Evolutionary conservation across 1,139 yeast species (phyloP), one percentile per base, ranked within the genome.

Genomic region (Protomyces arabidopsidicola): DNA sequence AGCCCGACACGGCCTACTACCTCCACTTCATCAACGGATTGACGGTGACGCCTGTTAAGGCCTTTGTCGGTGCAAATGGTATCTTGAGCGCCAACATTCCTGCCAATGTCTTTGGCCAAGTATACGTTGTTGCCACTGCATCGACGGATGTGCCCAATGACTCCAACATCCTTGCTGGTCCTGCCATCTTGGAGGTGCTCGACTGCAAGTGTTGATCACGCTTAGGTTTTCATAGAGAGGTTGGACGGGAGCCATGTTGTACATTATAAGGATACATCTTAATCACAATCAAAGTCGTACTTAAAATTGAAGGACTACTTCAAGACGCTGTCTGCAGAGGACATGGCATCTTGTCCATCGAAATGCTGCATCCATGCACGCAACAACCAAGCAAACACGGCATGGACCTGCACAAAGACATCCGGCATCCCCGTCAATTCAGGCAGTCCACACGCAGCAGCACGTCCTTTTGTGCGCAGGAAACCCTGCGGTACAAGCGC

Each of bases 21-120:
- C 56, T 58, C 36, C 61, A 65, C 45, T 66, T 65, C 57, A 64
- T 66, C 48, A 65, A 65, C 60, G 68, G 67, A 18, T 52, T 66
- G 55, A 36, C 53, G 20, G 61, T 54, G 22, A 52, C 38, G 20
- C 55, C 60, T 14, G 54, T 51, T 42, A 48, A 39, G 48, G 66
- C 65, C 58, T 34, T 35, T 36, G 65, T 60, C 54, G 45, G 45
- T 8, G 57, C 56, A 45, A 65, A 61, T 31, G 52, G 50, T 57
- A 48, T 64, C 42, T 50, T 38, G 31, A 48, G 61, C 24, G 64
- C 56, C 53, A 61, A 60, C 31, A 58, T 66, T 50, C 67, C 68
- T 4, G 48, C 51, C 22, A 35, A 27, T 18, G 38, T 65, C 42
- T 61, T 55, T 22, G 68, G 68, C 8, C 68, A 66, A 45, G 57